These are phyloP conservation scores for Arachis hypogaea DNA, from an alignment of 306 rosid genomes.

Conservation along the genomic window DNA sequence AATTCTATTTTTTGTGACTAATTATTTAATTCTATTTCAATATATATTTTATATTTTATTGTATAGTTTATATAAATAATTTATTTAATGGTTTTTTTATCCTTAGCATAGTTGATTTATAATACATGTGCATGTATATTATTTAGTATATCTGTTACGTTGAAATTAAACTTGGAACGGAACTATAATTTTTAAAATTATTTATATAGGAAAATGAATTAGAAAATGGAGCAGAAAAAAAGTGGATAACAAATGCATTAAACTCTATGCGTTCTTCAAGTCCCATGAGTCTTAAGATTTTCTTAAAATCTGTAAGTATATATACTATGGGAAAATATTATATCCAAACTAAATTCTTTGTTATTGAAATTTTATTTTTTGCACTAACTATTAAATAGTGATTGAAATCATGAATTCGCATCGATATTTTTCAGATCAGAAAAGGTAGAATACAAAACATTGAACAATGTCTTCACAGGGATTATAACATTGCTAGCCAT, in stretches of 20 bases:
- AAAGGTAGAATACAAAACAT: constrained; percentile 19
- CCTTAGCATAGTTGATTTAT: too few species aligned
- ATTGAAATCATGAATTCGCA: neutral
- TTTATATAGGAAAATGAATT: constrained; percentile 35
- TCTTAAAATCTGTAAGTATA: constrained; percentile 39
- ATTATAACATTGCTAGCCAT: constrained; percentile 31
- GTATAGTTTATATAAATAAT: too few species aligned
- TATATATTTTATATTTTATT: too few species aligned
- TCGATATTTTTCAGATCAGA: constrained; percentile 16
- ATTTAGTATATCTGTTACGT: too few species aligned
- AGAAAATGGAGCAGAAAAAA: constrained; percentile 28
- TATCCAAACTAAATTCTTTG: neutral
- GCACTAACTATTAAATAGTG: neutral
- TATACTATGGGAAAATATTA: neutral
- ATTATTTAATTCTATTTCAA: too few species aligned
- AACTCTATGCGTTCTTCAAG: constrained; percentile 31
- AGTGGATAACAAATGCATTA: constrained; percentile 29
- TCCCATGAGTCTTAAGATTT: constrained; percentile 31
- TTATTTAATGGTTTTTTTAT: too few species aligned
- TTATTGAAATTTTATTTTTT: neutral
- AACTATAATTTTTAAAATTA: neutral
- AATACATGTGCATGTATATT: too few species aligned
- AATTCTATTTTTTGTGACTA: too few species aligned
- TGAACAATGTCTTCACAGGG: constrained; percentile 33
- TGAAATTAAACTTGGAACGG: neutral